These are phyloP conservation scores for Colletotrichum aenigma DNA, from an alignment of 2,329 filamentous ascomycete species.

Conservation along the genomic window DNA sequence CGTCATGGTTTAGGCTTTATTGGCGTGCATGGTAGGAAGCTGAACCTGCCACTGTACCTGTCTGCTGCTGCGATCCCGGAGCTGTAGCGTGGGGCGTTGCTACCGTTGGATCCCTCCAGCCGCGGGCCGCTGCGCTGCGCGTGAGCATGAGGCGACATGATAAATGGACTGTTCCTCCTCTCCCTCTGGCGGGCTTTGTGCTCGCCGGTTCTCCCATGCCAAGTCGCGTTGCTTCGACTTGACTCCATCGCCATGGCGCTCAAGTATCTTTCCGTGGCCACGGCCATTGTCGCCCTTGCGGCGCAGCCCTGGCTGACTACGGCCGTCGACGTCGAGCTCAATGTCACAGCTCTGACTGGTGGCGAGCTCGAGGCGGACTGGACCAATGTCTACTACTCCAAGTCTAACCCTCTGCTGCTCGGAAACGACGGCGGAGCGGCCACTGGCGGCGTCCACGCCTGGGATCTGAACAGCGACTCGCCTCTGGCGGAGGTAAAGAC, in stretches of 20 bases:
- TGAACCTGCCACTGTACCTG: neutral
- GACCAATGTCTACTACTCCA: constrained; percentile 43
- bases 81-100: neutral
- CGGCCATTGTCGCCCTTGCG: constrained; percentile 4
- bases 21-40: neutral
- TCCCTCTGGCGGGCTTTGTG: neutral
- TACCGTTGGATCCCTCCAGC: neutral
- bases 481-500: constrained; percentile 34
- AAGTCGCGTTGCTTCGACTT: neutral
- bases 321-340: constrained; percentile 22
- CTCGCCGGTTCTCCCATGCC: constrained; percentile 5
- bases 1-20: neutral
- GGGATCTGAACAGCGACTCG: constrained; percentile 32
- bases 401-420: constrained; percentile 38
- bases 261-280: constrained; percentile 4
- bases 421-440: constrained; percentile 49
- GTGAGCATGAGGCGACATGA: neutral
- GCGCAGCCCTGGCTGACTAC: neutral
- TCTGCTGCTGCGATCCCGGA: neutral
- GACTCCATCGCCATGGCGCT: constrained; percentile 6
- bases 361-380: constrained; percentile 44
- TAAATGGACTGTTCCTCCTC: constrained; percentile 5
- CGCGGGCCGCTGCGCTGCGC: neutral
- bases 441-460: constrained; percentile 46
- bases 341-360: constrained; percentile 35